Evolutionary conservation across 768 basidiomycete species (phyloP), one percentile per base, ranked within the genome.

Genomic region (Punctularia strigosozonata): DNA sequence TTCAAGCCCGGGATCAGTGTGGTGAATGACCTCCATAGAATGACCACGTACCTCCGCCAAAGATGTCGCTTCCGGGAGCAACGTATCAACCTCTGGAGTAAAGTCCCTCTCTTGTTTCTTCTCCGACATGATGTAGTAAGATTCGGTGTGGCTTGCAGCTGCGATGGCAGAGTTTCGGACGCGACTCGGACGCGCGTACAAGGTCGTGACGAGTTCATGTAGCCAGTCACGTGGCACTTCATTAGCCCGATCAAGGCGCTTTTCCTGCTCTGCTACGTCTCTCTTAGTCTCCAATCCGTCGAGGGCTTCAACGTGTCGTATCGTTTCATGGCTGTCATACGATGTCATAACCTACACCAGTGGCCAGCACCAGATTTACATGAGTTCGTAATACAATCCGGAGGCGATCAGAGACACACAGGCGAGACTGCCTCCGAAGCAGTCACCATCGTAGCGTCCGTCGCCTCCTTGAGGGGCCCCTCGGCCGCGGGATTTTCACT

Each of bases 61-160:
- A 6, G 67, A 49, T 40, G 71, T 71, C 0, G 75, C 75, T 52
- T 87, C 76, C 21, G 80, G 80, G 5, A 92, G 58, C 3, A 90
- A 59, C 6, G 65, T 66, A 51, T 85, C 73, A 4, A 92, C 90
- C 57, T 97, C 90, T 37, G 72, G 65, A 0, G 87, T 82, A 48
- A 69, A 95, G 55, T 97, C 92, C 55, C 75, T 80, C 55, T 88
- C 85, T 60, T 86, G 80, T 60, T 85, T 83, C 64, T 78, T 80
- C 48, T 87, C 85, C 30, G 82, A 67, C 84, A 86, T 87, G 51
- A 59, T 70, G 59, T 64, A 65, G n/a, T n/a, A n/a, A n/a, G n/a
- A n/a, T n/a, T n/a, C 42, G 28, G 34, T 40, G 40, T 31, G 25
- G 39, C 22, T 15, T 32, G n/a, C n/a, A n/a, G n/a, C n/a, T n/a